Evolutionary conservation across 1,284 basidiomycete genomes (phyloP), one percentile per base, ranked within the genome.

Genomic region (Cutaneotrichosporon sp.): DNA sequence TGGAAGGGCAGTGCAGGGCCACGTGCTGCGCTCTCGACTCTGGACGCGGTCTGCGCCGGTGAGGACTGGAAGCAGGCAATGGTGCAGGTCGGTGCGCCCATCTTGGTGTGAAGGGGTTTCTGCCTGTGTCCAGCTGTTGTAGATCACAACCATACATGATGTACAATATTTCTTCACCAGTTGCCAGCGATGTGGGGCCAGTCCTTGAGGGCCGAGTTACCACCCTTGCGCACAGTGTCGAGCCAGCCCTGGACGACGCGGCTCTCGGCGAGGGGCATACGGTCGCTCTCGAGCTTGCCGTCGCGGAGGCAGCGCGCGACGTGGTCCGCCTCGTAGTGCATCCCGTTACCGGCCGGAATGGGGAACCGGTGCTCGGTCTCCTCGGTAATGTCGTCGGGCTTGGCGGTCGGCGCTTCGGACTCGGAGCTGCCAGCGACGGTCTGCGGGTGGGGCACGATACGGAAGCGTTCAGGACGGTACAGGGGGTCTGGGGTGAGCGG

Each of bases 231-330:
- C 66, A 90, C 90, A 84, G 89, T 86, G 73, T 92, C 91, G 73
- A 92, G 90, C 63, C 90, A 85, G 42, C 86, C 82, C 87, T 91
- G 91, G 67, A 89, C 86, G 67, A 92, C 72, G 68, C 89, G 71
- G 73, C 88, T 91, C 82, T 91, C 90, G 52, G 87, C 85, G 68
- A 88, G 88, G 1, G 86, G 84, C 89, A 91, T 92, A 22, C 86
- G 71, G 7, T 83, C 82, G 70, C 89, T 90, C 79, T 92, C 86
- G n/a, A 82, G 80, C 81, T 89, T 90, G 5, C 89, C 89, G 63
- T 89, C 89, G 49, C 87, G 80, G 16, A 93, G 81, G 72, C 89
- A 90, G 56, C 90, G 79, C 13, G 90, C 92, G 13, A 92, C 90
- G 66, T 93, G 91, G 63, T 79, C 77, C 14, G 77, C 80, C 66